These are phyloP conservation scores for Nakazawaea siamensis DNA, from an alignment of 805 yeast species.

Conservation along the genomic window DNA sequence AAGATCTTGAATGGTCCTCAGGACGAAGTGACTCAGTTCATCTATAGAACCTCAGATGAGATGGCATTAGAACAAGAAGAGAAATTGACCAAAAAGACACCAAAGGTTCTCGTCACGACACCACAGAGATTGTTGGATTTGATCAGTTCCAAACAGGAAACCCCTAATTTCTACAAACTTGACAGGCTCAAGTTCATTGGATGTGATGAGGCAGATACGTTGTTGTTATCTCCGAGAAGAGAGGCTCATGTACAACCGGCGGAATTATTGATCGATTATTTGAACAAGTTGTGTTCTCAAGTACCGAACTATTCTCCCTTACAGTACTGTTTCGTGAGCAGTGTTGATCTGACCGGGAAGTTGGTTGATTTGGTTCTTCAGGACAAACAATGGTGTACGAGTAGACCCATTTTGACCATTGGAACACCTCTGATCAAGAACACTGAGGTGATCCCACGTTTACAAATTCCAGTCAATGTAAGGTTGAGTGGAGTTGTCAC, in stretches of 20 bases:
- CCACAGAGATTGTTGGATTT: constrained; percentile 28
- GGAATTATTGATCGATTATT: constrained; percentile 22
- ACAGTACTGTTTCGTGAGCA: constrained; percentile 6
- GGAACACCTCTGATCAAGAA: constrained; percentile 1
- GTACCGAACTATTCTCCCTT: constrained; percentile 10
- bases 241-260: constrained; percentile 16
- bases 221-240: constrained; percentile 12
- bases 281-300: constrained; percentile 14
- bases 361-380: no score
- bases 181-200: constrained; percentile 19
- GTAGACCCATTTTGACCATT: constrained; percentile 4
- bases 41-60: constrained; percentile 18
- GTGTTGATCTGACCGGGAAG: constrained; percentile 1
- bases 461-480: constrained; percentile 1
- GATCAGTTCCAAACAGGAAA: constrained; percentile 24
- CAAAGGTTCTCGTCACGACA: constrained; percentile 25
- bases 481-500: not conserved
- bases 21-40: constrained; percentile 19
- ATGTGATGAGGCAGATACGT: constrained; percentile 26
- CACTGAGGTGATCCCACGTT: not conserved
- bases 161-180: constrained; percentile 15
- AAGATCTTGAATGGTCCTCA: constrained; percentile 10
- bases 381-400: constrained; percentile 1
- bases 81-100: constrained; percentile 17
- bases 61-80: constrained; percentile 18